phyloP scores from a whole-genome alignment of 495 filamentous ascomycete genomes.

The Amniculicola lignicola region DNA sequence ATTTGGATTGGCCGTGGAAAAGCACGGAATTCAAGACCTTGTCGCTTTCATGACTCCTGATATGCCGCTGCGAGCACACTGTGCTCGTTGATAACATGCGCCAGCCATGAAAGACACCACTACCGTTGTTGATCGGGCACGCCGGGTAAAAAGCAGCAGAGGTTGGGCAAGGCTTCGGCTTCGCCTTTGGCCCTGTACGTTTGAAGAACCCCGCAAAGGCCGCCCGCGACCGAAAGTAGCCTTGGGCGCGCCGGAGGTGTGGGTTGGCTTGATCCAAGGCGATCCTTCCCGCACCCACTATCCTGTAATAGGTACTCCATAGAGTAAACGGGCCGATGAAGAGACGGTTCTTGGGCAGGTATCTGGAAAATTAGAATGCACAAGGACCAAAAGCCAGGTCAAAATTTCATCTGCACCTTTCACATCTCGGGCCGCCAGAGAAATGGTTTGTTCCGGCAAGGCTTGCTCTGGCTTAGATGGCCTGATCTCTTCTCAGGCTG shows the following conservation, averaged over 20 bases:
- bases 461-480: slow-evolving; percentile 13
- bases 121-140: not conserved
- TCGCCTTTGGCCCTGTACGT: not conserved
- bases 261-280: slow-evolving; percentile 1
- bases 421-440: no score
- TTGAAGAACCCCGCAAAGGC: not conserved
- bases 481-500: slow-evolving; percentile 7
- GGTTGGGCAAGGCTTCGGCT: not conserved
- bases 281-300: slow-evolving; percentile 3
- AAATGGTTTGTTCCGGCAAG: not conserved
- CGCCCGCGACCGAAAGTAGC: no score
- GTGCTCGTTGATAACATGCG: not conserved
- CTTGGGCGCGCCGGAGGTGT: slow-evolving; percentile 2
- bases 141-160: not conserved
- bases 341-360: not conserved
- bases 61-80: slow-evolving; percentile 1
- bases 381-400: no score
- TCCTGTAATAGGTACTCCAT: slow-evolving; percentile 5
- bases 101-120: not conserved
- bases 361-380: no score
- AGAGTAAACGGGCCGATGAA: not conserved
- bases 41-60: not conserved
- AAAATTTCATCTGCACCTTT: no score
- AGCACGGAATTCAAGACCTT: not conserved
- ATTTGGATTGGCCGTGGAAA: not conserved